Conservation (phyloP, 2,329 filamentous ascomycete species). For the Claviceps digitariae region DNA sequence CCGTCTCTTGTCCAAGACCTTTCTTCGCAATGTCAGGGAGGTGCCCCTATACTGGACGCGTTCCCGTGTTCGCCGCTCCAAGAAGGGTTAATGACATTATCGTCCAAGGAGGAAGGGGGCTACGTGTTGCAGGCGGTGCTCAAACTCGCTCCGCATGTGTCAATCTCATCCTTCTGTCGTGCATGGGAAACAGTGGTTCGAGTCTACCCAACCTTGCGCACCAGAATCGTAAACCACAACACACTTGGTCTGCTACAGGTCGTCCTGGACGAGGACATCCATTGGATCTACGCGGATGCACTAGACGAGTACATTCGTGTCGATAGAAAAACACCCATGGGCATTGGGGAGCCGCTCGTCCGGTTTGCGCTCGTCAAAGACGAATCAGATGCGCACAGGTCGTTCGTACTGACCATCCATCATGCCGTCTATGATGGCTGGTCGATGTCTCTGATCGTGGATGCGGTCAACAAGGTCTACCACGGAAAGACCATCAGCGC, state of each 20-base stretch:
- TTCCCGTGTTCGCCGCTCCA: slow-evolving; percentile 25
- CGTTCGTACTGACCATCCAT: slow-evolving; percentile 25
- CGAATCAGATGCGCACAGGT: slow-evolving; percentile 21
- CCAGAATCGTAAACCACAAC: slow-evolving; percentile 30
- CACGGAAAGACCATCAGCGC: not conserved
- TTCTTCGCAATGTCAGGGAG: not conserved
- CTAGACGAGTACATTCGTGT: slow-evolving; percentile 22
- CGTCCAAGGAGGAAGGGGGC: slow-evolving; percentile 16
- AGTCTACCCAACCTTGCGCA: slow-evolving; percentile 23
- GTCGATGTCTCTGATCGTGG: slow-evolving; percentile 29
- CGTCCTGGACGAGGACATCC: slow-evolving; percentile 23
- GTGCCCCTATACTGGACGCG: not conserved
- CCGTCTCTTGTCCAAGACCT: not conserved
- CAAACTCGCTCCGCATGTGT: slow-evolving; percentile 5
- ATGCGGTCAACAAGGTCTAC: slow-evolving; percentile 14
- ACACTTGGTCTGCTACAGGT: slow-evolving; percentile 28
- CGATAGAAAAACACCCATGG: slow-evolving; percentile 22
- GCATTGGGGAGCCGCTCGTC: slow-evolving; percentile 26
- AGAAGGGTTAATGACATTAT: slow-evolving; percentile 24
- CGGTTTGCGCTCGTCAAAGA: slow-evolving; percentile 25
- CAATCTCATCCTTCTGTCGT: slow-evolving; percentile 1
- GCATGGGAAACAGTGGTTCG: slow-evolving; percentile 8
- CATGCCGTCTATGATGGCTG: slow-evolving; percentile 38
- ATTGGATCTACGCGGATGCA: slow-evolving; percentile 11
- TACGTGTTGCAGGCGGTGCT: slow-evolving; percentile 17